Conservation (phyloP, 2,329 filamentous ascomycete species). For the Mollisiaceae sp. region DNA sequence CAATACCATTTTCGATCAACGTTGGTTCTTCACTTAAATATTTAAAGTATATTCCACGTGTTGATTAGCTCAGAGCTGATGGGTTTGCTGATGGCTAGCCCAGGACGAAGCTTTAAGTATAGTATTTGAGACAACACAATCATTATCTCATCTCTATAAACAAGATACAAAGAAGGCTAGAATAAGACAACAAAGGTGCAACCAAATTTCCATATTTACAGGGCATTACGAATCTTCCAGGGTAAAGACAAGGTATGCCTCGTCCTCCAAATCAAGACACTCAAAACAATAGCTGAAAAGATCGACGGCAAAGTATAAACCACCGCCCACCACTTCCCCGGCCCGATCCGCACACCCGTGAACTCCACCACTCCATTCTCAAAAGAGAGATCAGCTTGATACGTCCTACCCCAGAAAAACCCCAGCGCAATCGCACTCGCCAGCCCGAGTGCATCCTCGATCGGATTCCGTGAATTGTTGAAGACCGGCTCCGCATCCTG, state of each 20-base stretch:
- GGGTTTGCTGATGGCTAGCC: no score
- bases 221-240: background rate
- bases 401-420: background rate
- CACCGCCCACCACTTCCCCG: background rate
- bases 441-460: background rate
- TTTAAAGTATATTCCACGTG: no score
- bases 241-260: background rate
- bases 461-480: background rate
- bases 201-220: background rate
- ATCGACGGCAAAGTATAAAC: background rate
- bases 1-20: no score
- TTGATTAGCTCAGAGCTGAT: no score
- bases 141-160: no score
- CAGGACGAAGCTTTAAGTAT: no score
- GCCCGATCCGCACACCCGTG: background rate
- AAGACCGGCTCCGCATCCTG: background rate
- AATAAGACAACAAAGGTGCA: no score
- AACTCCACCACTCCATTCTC: background rate
- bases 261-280: background rate
- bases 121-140: no score
- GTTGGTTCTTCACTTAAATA: no score
- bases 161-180: no score
- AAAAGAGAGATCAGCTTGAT: background rate
- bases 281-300: background rate
- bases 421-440: background rate